phyloP scores from a whole-genome alignment of 495 filamentous ascomycete genomes.

The Baudoinia panamericana region DNA sequence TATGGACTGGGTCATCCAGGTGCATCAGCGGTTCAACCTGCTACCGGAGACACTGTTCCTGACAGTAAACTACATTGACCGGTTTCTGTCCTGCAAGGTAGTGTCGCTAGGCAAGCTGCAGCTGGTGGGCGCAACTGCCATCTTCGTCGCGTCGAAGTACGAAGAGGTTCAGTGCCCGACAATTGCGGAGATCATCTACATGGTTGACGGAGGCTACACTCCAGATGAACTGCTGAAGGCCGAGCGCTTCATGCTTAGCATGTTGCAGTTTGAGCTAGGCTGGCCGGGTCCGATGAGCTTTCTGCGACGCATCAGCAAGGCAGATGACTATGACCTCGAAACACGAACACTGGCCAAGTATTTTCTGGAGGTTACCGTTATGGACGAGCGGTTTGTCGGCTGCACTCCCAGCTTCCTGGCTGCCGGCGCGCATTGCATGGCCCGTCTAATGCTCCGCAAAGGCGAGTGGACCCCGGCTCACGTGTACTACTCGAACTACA shows the following conservation, averaged over 20 bases:
- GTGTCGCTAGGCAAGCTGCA: constrained; percentile 92
- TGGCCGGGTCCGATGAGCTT: constrained; percentile 99
- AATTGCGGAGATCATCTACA: constrained; percentile 88
- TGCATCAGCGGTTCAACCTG: constrained; percentile 79
- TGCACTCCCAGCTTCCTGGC: constrained; percentile 79
- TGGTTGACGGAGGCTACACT: constrained; percentile 87
- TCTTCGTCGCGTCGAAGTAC: constrained; percentile 94
- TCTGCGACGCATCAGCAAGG: constrained; percentile 90
- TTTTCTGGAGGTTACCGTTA: constrained; percentile 89
- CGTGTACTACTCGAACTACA: constrained; percentile 86
- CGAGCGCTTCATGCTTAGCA: constrained; percentile 92
- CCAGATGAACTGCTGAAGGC: constrained; percentile 91
- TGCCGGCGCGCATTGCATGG: constrained; percentile 84
- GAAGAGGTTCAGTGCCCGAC: constrained; percentile 97
- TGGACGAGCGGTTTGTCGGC: constrained; percentile 95
- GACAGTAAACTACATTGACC: constrained; percentile 88
- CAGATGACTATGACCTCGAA: constrained; percentile 93
- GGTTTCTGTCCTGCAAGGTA: constrained; percentile 87
- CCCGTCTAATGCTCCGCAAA: constrained; percentile 77
- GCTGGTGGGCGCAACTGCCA: constrained; percentile 87
- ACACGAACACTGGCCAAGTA: constrained; percentile 95
- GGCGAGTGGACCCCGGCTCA: constrained; percentile 79
- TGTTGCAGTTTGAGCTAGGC: constrained; percentile 86
- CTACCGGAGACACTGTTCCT: constrained; percentile 92
- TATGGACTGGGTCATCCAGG: constrained; percentile 97